These are phyloP conservation scores for Suillus tomentosus DNA, from an alignment of 768 basidiomycete species.

Conservation along the genomic window DNA sequence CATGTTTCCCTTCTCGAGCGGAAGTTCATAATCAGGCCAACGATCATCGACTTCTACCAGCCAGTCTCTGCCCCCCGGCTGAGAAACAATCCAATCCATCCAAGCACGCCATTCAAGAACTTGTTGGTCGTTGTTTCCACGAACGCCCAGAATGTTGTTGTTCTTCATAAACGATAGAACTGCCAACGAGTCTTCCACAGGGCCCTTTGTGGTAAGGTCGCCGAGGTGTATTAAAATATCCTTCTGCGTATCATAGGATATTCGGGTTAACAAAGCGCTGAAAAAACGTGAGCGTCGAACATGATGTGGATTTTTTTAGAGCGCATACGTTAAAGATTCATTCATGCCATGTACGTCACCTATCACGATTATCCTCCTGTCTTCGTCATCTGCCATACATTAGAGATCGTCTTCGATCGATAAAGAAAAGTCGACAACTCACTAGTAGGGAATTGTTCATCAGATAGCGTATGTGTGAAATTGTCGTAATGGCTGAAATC, in stretches of 20 bases:
- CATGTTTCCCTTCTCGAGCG: constrained; percentile 30
- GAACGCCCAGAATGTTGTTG: constrained; percentile 72
- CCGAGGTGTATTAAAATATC: constrained; percentile 84
- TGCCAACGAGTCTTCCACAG: constrained; percentile 57
- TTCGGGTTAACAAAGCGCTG: constrained; percentile 62
- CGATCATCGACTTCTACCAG: constrained; percentile 48
- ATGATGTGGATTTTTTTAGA: background rate
- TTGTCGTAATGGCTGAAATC: constrained; percentile 57
- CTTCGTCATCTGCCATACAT: constrained; percentile 45
- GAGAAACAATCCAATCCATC: constrained; percentile 72
- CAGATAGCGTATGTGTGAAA: constrained; percentile 41
- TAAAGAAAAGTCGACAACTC: constrained; percentile 8
- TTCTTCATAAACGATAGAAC: constrained; percentile 65
- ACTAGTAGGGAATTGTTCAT: constrained; percentile 59
- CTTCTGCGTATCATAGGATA: constrained; percentile 57
- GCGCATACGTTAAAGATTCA: constrained; percentile 60
- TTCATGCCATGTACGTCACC: constrained; percentile 92
- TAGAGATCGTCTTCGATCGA: background rate
- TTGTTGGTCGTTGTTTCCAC: constrained; percentile 94
- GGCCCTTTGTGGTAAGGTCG: constrained; percentile 77
- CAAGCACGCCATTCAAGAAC: constrained; percentile 89
- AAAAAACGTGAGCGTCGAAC: constrained; percentile 12
- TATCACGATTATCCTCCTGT: constrained; percentile 67
- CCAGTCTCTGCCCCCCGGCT: constrained; percentile 52
- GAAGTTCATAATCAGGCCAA: constrained; percentile 36